These are phyloP conservation scores for Blepharisma undulans DNA, from an alignment of 169 alveolate genomes.

Conservation along the genomic window DNA sequence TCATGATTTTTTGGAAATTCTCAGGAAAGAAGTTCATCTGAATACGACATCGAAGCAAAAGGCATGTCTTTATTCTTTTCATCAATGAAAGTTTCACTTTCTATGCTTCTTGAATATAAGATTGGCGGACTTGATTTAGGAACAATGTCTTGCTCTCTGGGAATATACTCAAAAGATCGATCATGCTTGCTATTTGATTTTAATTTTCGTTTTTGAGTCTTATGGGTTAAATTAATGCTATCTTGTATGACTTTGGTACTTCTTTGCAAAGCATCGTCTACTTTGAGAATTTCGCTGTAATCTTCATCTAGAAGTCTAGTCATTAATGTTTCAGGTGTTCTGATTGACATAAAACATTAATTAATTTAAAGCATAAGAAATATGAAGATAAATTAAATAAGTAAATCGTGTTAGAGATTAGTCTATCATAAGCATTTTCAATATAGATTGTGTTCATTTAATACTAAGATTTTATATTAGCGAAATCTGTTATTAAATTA, in stretches of 20 bases:
- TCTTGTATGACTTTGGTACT: neutral
- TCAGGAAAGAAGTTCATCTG: neutral
- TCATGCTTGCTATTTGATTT: neutral
- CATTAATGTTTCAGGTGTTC: neutral
- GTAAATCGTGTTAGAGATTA: too few species aligned
- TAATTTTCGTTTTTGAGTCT: neutral
- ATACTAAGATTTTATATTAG: too few species aligned
- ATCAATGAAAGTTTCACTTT: neutral
- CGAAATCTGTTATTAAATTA: too few species aligned
- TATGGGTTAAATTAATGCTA: neutral
- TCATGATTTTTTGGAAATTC: neutral
- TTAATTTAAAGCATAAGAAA: too few species aligned
- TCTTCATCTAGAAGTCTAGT: neutral
- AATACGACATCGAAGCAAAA: neutral
- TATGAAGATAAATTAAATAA: neutral
- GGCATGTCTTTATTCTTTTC: neutral
- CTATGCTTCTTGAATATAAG: neutral
- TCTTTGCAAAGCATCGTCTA: neutral
- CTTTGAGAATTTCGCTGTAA: neutral
- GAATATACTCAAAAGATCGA: neutral
- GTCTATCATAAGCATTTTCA: too few species aligned
- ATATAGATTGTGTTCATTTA: too few species aligned
- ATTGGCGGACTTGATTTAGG: neutral
- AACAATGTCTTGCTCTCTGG: neutral
- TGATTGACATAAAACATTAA: neutral